A percentile compares a stretch with the other conserved stretches of the same genome.
Conservation (phyloP, 169 alveolate species). For the Neospora caninum region DNA sequence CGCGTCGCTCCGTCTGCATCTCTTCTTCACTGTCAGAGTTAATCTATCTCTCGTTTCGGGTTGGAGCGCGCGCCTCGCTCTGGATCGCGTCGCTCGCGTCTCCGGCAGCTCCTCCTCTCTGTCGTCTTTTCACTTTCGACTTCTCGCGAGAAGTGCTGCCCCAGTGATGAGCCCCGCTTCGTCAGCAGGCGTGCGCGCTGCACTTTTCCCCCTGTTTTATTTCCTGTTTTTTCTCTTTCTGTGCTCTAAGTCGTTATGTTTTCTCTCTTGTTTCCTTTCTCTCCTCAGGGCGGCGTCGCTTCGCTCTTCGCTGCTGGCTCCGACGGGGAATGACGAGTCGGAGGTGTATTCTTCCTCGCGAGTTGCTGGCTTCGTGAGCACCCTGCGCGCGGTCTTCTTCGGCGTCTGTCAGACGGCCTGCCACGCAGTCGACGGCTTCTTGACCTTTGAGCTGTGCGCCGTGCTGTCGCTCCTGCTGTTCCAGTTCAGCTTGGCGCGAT, state of each 20-base stretch:
- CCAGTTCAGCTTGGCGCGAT: background rate
- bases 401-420: background rate
- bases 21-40: no score
- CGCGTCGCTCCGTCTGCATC: no score
- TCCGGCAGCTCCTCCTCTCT: no score
- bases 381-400: background rate
- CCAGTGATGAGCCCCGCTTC: no score
- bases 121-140: no score
- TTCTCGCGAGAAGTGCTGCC: no score
- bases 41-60: no score
- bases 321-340: background rate
- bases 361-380: background rate
- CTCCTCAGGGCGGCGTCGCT: background rate
- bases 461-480: background rate
- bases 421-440: background rate
- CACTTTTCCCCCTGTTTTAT: no score
- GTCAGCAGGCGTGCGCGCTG: no score
- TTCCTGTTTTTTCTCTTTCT: background rate
- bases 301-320: background rate
- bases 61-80: no score
- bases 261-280: no score
- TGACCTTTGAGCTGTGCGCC: slow-evolving; percentile 9
- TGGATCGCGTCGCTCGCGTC: no score
- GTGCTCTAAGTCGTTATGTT: background rate
- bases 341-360: background rate